These are phyloP conservation scores for Pichia cactophila DNA, from an alignment of 1,139 yeast species.

Conservation along the genomic window DNA sequence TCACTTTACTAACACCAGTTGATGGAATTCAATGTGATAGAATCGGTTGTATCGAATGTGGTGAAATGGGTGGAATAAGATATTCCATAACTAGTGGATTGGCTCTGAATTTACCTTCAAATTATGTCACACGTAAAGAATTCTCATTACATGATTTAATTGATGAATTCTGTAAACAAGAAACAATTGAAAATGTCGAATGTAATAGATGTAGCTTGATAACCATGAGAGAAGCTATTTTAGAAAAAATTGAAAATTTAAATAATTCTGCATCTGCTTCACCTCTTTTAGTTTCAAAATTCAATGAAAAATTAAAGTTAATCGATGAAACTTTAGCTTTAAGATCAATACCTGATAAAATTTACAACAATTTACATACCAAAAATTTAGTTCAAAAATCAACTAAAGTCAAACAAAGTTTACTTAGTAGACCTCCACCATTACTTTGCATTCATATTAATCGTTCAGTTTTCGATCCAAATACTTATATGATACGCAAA, in stretches of 20 bases:
- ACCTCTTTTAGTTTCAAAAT: conserved; percentile 36
- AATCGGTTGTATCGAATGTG: conserved; percentile 83
- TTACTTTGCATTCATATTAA: conserved; percentile 79
- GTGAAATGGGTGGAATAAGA: conserved; percentile 88
- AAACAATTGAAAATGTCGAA: conserved; percentile 84
- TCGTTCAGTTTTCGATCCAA: conserved; percentile 85
- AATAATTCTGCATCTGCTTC: conserved; percentile 9
- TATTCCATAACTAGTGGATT: conserved; percentile 76
- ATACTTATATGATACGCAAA: conserved; percentile 75
- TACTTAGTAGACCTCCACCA: conserved; percentile 78
- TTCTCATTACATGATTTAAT: conserved; percentile 51
- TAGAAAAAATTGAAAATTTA: conserved; percentile 33
- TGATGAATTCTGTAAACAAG: conserved; percentile 70
- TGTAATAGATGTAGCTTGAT: conserved; percentile 82
- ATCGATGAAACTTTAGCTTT: conserved; percentile 52
- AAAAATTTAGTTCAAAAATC: conserved; percentile 70
- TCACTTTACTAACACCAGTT: conserved; percentile 70
- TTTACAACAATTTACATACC: conserved; percentile 65
- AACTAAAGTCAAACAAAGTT: conserved; percentile 74
- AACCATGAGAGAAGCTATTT: conserved; percentile 49
- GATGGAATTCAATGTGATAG: conserved; percentile 84
- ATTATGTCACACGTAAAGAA: conserved; percentile 34
- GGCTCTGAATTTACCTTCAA: conserved; percentile 54
- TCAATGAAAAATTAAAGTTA: conserved; percentile 44
- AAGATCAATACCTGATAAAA: conserved; percentile 72